Evolutionary conservation across 495 filamentous ascomycete species (phyloP).

Genomic region (Tirmania nivea): DNA sequence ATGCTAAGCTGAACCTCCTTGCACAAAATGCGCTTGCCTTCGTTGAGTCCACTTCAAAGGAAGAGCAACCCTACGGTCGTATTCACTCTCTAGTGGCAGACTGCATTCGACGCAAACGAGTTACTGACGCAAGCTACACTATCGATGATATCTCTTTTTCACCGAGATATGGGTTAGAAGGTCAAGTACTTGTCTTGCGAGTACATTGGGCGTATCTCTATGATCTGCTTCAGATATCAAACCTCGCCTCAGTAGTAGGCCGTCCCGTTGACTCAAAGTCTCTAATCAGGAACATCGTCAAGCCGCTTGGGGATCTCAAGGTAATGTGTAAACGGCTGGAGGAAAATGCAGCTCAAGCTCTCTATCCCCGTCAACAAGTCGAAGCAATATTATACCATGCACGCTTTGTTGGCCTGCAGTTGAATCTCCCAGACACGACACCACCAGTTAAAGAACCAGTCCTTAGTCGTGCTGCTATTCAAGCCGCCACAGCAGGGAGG

Average conservation of each 20-base stretch:
- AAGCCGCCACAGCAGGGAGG: constrained; percentile 1
- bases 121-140: background rate
- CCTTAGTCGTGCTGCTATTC: background rate
- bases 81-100: constrained; percentile 33
- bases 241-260: background rate
- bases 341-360: background rate
- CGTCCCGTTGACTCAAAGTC: background rate
- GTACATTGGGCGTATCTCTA: constrained; percentile 26
- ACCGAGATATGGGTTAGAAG: constrained; percentile 23
- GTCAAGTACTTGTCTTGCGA: constrained; percentile 29
- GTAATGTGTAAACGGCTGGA: constrained; percentile 1
- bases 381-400: constrained; percentile 21
- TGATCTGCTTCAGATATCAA: background rate
- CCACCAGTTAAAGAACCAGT: background rate
- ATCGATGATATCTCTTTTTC: constrained; percentile 23
- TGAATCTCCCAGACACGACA: background rate
- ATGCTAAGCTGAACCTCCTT: background rate
- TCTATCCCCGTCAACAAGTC: constrained; percentile 8
- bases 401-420: constrained; percentile 20
- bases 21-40: background rate
- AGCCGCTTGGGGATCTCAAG: constrained; percentile 1
- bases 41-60: background rate
- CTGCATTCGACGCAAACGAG: constrained; percentile 19
- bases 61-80: constrained; percentile 39
- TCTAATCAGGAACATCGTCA: background rate